Conservation (phyloP, 2,329 filamentous ascomycete genomes). For the Xylaria sp. region DNA sequence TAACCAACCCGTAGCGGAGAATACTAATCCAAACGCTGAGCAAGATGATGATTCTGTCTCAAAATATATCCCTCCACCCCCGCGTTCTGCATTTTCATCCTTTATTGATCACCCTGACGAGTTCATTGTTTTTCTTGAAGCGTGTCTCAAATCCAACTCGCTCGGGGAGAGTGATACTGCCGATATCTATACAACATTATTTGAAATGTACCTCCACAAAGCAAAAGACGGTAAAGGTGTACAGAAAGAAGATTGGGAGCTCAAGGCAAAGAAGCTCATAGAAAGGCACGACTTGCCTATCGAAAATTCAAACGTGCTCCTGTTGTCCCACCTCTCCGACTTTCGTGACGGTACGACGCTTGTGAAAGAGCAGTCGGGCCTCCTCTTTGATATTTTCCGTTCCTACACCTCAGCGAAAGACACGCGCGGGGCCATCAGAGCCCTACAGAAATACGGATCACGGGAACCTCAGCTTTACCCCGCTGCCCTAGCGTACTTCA, state of each 20-base stretch:
- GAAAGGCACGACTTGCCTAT: constrained; percentile 84
- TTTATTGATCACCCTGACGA: constrained; percentile 95
- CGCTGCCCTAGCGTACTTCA: constrained; percentile 91
- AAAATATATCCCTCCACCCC: constrained; percentile 82
- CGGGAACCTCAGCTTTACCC: constrained; percentile 93
- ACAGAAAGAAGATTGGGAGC: constrained; percentile 81
- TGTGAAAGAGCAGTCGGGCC: constrained; percentile 91
- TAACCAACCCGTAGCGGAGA: constrained; percentile 61
- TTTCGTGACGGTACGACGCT: constrained; percentile 92
- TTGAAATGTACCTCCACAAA: constrained; percentile 97
- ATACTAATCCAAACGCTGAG: constrained; percentile 62
- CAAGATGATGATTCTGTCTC: constrained; percentile 57
- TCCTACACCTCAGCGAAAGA: constrained; percentile 94
- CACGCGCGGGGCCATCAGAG: constrained; percentile 88
- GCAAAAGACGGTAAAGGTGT: constrained; percentile 78
- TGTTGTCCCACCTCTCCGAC: constrained; percentile 90
- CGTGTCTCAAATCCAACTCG: constrained; percentile 77
- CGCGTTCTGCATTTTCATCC: constrained; percentile 90
- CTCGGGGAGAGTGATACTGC: constrained; percentile 79
- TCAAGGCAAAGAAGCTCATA: constrained; percentile 88
- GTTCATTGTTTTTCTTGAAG: constrained; percentile 92
- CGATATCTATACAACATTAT: constrained; percentile 92
- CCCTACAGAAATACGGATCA: constrained; percentile 88
- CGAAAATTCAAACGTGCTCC: constrained; percentile 91
- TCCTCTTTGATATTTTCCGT: constrained; percentile 94